Base-by-base conservation (phyloP, 192 early-diverging fungal species). In the Coemansia sp. region DNA sequence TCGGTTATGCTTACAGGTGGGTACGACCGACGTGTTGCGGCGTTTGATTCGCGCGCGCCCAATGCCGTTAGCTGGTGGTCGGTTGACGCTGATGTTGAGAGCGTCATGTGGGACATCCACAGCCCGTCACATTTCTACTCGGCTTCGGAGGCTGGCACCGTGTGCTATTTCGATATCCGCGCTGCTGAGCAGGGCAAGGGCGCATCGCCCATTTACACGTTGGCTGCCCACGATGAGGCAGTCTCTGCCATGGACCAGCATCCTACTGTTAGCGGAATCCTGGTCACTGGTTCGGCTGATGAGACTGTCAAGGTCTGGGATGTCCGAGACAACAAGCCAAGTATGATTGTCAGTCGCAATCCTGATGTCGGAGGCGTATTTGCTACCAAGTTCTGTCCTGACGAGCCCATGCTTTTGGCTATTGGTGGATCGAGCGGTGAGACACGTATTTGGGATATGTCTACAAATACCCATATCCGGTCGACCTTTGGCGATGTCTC, bases 241-340 rank as follows among this genome's bases (percentile, higher is more conserved):
- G 91, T 94, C 4, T 90, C 89, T 12, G 86, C 92, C 5, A 74
- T 99, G 71, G 95, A 97, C 75, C 82, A 97, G 62, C 92, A 88
- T 74, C 80, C 92, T 1, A 62, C 71, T 5, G 74, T 97, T 10
- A 74, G 82, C n/a, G 94, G 93, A 1, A 86, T 91, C 47, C 68
- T 99, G 60, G 90, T 98, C 18, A 99, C 97, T 0, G 98, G 95
- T 21, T 90, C 90, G 4, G 83, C 87, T 1, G 98, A 99, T 63
- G 91, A 93, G 64, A 82, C 80, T 4, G 89, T 94, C 82, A 99
- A 98, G 82, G 81, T 99, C 27, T 99, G 98, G 98, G 86, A 90
- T 65, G 83, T 93, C 8, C 66, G 68, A 19, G 85, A 93, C 30
- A 74, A 80, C 64, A 85, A 87, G 54, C 89, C 94, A 47, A 79